Conservation (phyloP, 2,329 filamentous ascomycete genomes). For the Xylaria sp. region DNA sequence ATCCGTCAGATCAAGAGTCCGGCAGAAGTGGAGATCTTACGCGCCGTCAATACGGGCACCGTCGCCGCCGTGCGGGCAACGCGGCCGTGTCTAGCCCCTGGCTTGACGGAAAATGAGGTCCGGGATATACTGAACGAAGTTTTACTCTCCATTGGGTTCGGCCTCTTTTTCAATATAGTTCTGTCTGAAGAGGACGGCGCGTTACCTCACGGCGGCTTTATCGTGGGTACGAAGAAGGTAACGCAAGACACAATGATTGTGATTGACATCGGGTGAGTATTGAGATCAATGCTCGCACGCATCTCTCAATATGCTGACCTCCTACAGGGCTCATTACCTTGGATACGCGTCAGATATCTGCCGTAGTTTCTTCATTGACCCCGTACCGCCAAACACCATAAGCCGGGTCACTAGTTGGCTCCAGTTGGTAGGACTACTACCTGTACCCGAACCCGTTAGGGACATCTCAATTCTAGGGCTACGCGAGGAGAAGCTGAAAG, state of each 20-base stretch:
- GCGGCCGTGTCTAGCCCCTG: slow-evolving; percentile 64
- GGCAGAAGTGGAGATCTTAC: slow-evolving; percentile 66
- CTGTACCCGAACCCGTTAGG: not conserved
- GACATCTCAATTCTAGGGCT: slow-evolving; percentile 38
- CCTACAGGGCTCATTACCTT: slow-evolving; percentile 62
- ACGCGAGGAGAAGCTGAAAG: slow-evolving; percentile 62
- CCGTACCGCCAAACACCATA: slow-evolving; percentile 4
- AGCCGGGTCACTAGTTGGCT: slow-evolving; percentile 14
- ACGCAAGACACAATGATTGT: slow-evolving; percentile 67
- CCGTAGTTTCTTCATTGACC: slow-evolving; percentile 67
- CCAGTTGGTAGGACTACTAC: not conserved
- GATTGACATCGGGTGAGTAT: slow-evolving; percentile 66
- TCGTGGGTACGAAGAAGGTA: slow-evolving; percentile 62
- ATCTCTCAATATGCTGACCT: slow-evolving; percentile 29
- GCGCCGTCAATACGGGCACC: slow-evolving; percentile 72
- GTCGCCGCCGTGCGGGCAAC: slow-evolving; percentile 70
- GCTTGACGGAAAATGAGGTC: slow-evolving; percentile 69
- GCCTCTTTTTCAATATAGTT: slow-evolving; percentile 72
- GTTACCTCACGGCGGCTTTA: slow-evolving; percentile 64
- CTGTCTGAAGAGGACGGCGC: slow-evolving; percentile 68
- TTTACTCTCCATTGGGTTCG: slow-evolving; percentile 63
- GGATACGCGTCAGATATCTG: slow-evolving; percentile 74
- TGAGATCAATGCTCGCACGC: not conserved
- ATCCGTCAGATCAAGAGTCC: slow-evolving; percentile 68
- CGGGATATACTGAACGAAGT: slow-evolving; percentile 65